Base-by-base conservation (phyloP, 345 rosid genomes). In the Moringa oleifera region DNA sequence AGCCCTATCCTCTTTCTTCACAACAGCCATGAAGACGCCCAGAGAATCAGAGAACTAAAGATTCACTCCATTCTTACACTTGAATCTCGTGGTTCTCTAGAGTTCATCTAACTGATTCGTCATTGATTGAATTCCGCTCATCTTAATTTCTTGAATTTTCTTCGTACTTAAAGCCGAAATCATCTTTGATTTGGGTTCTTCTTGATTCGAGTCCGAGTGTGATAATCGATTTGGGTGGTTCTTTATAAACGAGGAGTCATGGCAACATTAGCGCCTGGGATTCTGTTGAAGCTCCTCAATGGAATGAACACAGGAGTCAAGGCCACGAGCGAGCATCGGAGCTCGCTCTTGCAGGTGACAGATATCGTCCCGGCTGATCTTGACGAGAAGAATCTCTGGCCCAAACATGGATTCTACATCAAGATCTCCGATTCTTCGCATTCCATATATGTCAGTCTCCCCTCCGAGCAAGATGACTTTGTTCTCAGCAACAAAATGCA, bases 291-390 rank as follows among this genome's bases (percentile, higher is more conserved):
- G 69, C 91, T 95, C 6, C 79, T 95, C 20, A 78, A 83, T 58
- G 96, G 89, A 11, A 89, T 91, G 99, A 84, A 79, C 73, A 84
- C 86, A 7, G 97, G 97, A 20, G 80, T 81, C 23, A 95, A 89
- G 71, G 77, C 97, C 45, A 91, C 99, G 0, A 60, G 87, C 36
- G 98, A 91, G 67, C 94, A 91, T 75, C 77, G 99, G 66, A 89
- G 81, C 72, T 89, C 99, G 23, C 78, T 95, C 21, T 65, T 95
- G 56, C 99, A 95, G 53, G 95, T 95, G 22, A 87, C 96, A 0
- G 97, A 91, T 68, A 95, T 95, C 2, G 98, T 95, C 41, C 99
- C 99, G 0, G 85, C 88, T 20, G 96, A 94, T 57, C 97, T 95
- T 17, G 99, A 91, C 64, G 96, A 88, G 81, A 88, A 89, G 73